phyloP scores from a whole-genome alignment of 1,284 basidiomycete genomes.

The Pyrrhoderma noxium region DNA sequence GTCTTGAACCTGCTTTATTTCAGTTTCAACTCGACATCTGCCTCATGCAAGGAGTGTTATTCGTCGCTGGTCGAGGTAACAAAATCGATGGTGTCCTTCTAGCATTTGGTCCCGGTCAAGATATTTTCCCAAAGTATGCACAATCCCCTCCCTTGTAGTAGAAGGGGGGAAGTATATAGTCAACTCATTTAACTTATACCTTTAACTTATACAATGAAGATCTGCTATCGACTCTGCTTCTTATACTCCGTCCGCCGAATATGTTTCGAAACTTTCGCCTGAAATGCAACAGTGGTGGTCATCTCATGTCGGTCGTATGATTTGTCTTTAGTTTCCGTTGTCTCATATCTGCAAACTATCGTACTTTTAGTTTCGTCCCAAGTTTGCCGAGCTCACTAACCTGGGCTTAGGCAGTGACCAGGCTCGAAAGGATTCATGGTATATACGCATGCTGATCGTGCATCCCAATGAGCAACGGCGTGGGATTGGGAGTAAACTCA shows the following conservation, averaged over 20 bases:
- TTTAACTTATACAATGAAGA: not conserved
- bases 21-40: constrained; percentile 14
- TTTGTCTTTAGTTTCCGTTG: not conserved
- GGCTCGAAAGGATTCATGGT: constrained; percentile 12
- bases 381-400: constrained; percentile 12
- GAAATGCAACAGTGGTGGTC: constrained; percentile 20
- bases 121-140: constrained; percentile 8
- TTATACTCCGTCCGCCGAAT: constrained; percentile 4
- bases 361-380: constrained; percentile 11
- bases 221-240: not conserved
- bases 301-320: constrained; percentile 8
- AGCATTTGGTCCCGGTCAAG: constrained; percentile 14
- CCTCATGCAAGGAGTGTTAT: constrained; percentile 14
- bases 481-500: constrained; percentile 14
- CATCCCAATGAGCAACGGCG: constrained; percentile 13
- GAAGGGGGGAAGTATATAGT: not conserved
- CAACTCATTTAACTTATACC: not conserved
- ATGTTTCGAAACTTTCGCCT: constrained; percentile 13
- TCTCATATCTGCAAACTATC: not conserved
- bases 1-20: constrained; percentile 13
- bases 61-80: constrained; percentile 11
- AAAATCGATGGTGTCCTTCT: constrained; percentile 12
- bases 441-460: constrained; percentile 11
- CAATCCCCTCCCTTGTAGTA: not conserved
- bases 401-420: constrained; percentile 10